Evolutionary conservation across 106 monocot genomes (phyloP).

Genomic region (Narthecium ossifragum): DNA sequence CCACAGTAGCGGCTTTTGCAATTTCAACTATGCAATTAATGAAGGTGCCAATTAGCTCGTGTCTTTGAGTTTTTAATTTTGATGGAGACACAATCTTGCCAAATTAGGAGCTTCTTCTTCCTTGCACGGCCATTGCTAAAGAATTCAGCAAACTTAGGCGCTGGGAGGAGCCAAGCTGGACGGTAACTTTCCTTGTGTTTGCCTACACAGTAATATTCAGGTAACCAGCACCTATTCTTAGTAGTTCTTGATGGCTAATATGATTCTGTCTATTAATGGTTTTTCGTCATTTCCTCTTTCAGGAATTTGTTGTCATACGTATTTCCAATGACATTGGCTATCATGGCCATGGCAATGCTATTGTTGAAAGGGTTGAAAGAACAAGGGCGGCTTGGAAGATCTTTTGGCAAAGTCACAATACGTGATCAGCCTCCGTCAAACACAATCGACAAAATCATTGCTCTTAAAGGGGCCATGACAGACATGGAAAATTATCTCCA

Average conservation of each 20-base stretch:
- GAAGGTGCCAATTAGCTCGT: neutral
- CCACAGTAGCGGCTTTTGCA: too few species aligned
- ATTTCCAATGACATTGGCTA: constrained; percentile 51
- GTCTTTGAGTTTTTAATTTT: neutral
- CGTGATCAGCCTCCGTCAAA: constrained; percentile 95
- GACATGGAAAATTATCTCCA: constrained; percentile 78
- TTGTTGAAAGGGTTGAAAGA: constrained; percentile 74
- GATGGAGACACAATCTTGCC: constrained; percentile 2
- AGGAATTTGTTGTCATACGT: constrained; percentile 74
- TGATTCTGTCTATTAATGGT: neutral
- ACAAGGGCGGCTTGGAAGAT: constrained; percentile 92
- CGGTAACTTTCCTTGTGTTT: constrained; percentile 61
- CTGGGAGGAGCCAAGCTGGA: constrained; percentile 78
- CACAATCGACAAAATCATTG: constrained; percentile 88
- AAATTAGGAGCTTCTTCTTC: constrained; percentile 89
- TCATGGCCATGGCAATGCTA: constrained; percentile 53
- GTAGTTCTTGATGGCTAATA: neutral
- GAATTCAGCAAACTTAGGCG: constrained; percentile 68
- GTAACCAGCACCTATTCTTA: constrained; percentile 23
- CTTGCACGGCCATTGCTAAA: constrained; percentile 41
- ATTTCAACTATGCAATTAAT: too few species aligned
- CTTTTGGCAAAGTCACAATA: constrained; percentile 82
- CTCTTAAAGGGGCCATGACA: constrained; percentile 85
- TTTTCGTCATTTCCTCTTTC: constrained; percentile 11
- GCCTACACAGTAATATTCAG: constrained; percentile 69